A percentile compares a stretch with the other conserved stretches of the same genome.
These are phyloP conservation scores for Fallopia convolvulus DNA, from an alignment of 148 eudicot species.

Conservation along the genomic window DNA sequence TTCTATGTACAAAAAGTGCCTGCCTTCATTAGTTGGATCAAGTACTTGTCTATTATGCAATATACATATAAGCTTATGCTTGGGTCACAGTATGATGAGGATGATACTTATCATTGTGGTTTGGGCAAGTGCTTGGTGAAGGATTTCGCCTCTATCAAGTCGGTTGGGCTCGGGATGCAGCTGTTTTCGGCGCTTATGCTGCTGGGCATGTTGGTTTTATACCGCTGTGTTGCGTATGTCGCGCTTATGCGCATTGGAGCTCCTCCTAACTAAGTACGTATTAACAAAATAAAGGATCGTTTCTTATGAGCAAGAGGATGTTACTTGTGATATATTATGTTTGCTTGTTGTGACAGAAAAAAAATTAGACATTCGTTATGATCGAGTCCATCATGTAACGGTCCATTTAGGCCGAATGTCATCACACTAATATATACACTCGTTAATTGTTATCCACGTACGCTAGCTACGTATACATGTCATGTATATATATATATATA, in stretches of 20 bases:
- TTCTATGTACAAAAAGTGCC: constrained; percentile 75
- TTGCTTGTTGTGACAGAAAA: no score
- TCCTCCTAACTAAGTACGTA: constrained; percentile 2
- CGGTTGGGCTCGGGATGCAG: constrained; percentile 39
- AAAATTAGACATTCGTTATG: no score
- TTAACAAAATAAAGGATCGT: no score
- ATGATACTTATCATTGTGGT: constrained; percentile 44
- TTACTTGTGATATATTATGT: no score
- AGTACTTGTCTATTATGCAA: constrained; percentile 41
- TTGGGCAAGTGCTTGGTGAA: constrained; percentile 35
- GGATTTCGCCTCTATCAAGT: constrained; percentile 44
- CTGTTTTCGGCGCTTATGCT: constrained; percentile 30
- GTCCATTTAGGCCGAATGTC: no score
- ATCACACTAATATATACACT: no score
- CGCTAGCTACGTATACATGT: no score
- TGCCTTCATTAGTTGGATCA: constrained; percentile 57
- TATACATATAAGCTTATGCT: constrained; percentile 60
- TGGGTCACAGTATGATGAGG: constrained; percentile 45
- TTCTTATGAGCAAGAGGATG: no score
- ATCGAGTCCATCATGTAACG: no score
- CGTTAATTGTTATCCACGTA: no score
- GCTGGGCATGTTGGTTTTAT: constrained; percentile 46
- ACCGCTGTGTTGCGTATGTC: constrained; percentile 57
- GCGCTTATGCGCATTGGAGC: constrained; percentile 82
- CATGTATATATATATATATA: no score